Evolutionary conservation across 2,329 filamentous ascomycete genomes (phyloP).

Genomic region (Trichothecium roseum): DNA sequence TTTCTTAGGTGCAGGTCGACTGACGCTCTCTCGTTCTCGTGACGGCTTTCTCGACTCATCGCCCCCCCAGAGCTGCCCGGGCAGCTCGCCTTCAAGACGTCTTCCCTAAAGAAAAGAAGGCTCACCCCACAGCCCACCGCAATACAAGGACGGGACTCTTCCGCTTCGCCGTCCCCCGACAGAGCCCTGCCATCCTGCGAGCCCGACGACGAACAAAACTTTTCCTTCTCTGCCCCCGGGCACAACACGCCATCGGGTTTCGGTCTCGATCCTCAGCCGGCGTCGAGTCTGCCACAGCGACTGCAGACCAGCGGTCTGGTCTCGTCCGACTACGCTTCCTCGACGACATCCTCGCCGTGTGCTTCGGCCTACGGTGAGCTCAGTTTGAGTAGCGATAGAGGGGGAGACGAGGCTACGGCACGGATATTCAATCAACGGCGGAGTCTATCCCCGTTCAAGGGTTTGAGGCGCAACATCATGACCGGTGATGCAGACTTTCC

Average conservation of each 20-base stretch:
- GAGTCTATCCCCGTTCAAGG: conserved; percentile 39
- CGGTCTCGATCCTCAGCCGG: conserved; percentile 29
- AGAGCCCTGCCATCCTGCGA: conserved; percentile 43
- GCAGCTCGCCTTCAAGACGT: conserved; percentile 64
- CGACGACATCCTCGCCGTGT: conserved; percentile 47
- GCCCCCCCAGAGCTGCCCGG: conserved; percentile 41
- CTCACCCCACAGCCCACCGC: conserved; percentile 38
- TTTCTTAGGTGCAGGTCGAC: neutral
- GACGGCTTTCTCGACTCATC: conserved; percentile 8
- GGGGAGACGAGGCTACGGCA: conserved; percentile 33
- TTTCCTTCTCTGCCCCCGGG: conserved; percentile 37
- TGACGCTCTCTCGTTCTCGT: conserved; percentile 3
- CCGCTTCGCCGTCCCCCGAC: conserved; percentile 29
- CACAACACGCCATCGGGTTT: conserved; percentile 27
- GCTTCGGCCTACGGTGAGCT: conserved; percentile 45
- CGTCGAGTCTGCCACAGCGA: conserved; percentile 40
- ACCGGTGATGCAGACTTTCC: conserved; percentile 46
- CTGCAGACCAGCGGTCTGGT: conserved; percentile 36
- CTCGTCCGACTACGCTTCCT: conserved; percentile 40
- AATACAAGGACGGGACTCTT: conserved; percentile 22
- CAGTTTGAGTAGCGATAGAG: conserved; percentile 44
- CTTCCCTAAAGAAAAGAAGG: conserved; percentile 66
- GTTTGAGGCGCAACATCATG: conserved; percentile 45
- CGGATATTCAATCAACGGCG: conserved; percentile 28
- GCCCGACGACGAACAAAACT: conserved; percentile 34